Evolutionary conservation across 371 early-diverging fungal species (phyloP), one percentile per base, ranked within the genome.

Genomic region (Phascolomyces articulosus): DNA sequence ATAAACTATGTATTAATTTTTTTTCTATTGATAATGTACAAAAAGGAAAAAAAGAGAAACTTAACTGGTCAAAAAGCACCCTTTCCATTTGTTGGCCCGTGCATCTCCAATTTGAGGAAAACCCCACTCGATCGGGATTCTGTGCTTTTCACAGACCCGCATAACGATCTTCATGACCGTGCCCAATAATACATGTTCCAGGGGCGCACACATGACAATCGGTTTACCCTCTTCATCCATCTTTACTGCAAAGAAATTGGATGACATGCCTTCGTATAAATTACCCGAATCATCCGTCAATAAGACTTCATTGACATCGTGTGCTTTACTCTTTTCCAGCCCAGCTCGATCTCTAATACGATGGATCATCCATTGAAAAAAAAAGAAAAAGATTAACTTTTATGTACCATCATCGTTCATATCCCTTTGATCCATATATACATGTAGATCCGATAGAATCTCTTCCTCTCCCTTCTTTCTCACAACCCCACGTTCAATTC

Each of bases 261-360:
- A 88, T 2, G 86, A 75, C 60, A 89, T 77, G 10, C 90, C 90
- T 63, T 90, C 89, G 59, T 86, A 88, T 3, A 90, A 24, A 20
- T 79, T 72, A 0, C 78, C 78, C 10, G 61, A 20, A 15, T 78
- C 65, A 57, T 90, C 86, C 23, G 74, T 66, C 61, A 90, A 60
- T 0, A 90, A 60, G 1, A 86, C 80, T 63, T 90, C 89, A 59
- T 87, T 85, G 16, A 83, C 67, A 54, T 83, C 83, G 18, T 65
- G 65, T 16, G 65, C 63, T 34, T 83, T 73, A 2, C 63, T 63
- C 16, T 69, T 68, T 58, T 85, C 85, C 6, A 83, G 26, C 0
- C 24, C 41, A 9, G 64, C 60, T 13, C 86, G 72, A 27, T 86
- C 85, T 28, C 83, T 79, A 60, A n/a, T 1, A 31, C 7, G 4